Conservation (phyloP, 805 yeast species). For the Tetrapisispora taiwanensis region DNA sequence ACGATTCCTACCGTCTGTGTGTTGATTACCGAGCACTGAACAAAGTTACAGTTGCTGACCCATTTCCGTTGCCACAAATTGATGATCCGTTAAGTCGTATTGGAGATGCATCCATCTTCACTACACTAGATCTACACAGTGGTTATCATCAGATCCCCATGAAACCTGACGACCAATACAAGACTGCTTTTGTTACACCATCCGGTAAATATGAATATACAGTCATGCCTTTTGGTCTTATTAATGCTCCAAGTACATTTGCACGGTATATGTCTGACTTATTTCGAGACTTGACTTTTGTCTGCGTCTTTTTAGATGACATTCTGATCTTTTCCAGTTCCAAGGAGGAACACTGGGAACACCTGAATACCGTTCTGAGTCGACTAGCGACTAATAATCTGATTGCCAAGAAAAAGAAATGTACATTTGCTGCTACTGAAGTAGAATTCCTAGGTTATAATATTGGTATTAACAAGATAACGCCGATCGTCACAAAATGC, state of each 20-base stretch:
- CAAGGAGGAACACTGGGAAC: conserved; percentile 9
- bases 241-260: conserved; percentile 13
- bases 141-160: conserved; percentile 11
- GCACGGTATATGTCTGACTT: conserved; percentile 14
- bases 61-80: conserved; percentile 7
- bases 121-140: conserved; percentile 7
- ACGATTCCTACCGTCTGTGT: conserved; percentile 6
- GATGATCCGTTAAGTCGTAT: conserved; percentile 3
- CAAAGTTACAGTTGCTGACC: conserved; percentile 6
- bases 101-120: conserved; percentile 3
- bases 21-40: conserved; percentile 8
- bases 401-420: conserved; percentile 11
- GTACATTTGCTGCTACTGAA: conserved; percentile 4
- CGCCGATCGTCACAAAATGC: conserved; percentile 10
- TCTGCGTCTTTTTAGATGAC: conserved; percentile 11
- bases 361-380: conserved; percentile 7
- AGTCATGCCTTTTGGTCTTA: conserved; percentile 15
- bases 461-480: conserved; percentile 4
- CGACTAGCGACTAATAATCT: conserved; percentile 2
- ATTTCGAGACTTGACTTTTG: conserved; percentile 8
- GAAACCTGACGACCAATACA: conserved; percentile 2
- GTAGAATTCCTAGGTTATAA: conserved; percentile 11
- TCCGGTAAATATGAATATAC: conserved; percentile 9
- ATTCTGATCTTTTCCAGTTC: conserved; percentile 7
- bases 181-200: conserved; percentile 10